phyloP scores from a whole-genome alignment of 306 rosid genomes.

The Amphicarpaea edgeworthii region DNA sequence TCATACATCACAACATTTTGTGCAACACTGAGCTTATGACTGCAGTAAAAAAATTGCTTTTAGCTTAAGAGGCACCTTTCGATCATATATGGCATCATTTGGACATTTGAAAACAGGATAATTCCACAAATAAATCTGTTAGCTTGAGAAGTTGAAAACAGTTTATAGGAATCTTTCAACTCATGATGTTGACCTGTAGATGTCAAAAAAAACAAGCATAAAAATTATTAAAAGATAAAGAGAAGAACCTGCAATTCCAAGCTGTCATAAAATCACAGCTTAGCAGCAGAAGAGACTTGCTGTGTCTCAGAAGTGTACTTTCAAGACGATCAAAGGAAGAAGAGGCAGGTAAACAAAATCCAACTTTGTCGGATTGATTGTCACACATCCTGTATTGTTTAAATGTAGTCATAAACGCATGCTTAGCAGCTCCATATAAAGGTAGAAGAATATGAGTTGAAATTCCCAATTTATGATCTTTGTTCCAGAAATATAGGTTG shows the following conservation, averaged over 20 bases:
- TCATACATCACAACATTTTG: neutral
- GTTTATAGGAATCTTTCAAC: neutral
- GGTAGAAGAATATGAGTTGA: slow-evolving; percentile 71
- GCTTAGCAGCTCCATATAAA: slow-evolving; percentile 64
- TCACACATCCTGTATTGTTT: slow-evolving; percentile 56
- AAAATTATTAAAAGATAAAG: slow-evolving; percentile 33
- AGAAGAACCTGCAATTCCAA: slow-evolving; percentile 84
- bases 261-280: slow-evolving; percentile 90
- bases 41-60: neutral
- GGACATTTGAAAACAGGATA: slow-evolving; percentile 11
- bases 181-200: slow-evolving; percentile 10
- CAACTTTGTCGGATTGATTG: slow-evolving; percentile 44
- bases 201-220: neutral
- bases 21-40: neutral
- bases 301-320: slow-evolving; percentile 68
- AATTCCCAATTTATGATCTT: slow-evolving; percentile 86
- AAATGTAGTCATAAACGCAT: slow-evolving; percentile 58
- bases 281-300: slow-evolving; percentile 74
- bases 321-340: slow-evolving; percentile 50
- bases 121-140: slow-evolving; percentile 10
- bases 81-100: neutral
- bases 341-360: slow-evolving; percentile 34
- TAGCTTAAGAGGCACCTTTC: no score
- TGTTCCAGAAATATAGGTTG: slow-evolving; percentile 63
- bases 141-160: slow-evolving; percentile 13